Evolutionary conservation across 2,329 filamentous ascomycete species (phyloP).

Genomic region (Chrysoporthe austroafricana): DNA sequence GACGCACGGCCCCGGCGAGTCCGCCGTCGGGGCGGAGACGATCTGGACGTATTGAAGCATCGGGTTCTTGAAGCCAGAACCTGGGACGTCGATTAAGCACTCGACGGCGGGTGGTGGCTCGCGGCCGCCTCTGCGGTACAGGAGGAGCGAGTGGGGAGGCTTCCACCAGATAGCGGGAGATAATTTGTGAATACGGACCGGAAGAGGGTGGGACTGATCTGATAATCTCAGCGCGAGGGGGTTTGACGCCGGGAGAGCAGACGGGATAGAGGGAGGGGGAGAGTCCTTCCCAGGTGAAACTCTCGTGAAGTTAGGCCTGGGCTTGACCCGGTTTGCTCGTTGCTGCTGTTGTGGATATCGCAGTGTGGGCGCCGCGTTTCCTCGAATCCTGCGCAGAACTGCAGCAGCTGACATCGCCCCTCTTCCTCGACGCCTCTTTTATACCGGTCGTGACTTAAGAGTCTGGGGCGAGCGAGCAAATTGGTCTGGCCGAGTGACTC

Average conservation of each 20-base stretch:
- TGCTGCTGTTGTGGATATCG: not conserved
- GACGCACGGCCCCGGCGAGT: constrained; percentile 80
- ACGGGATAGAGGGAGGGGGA: not conserved
- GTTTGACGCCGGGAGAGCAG: not conserved
- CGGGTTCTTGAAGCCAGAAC: constrained; percentile 9
- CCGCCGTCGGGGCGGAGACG: constrained; percentile 80
- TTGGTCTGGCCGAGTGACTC: constrained; percentile 2
- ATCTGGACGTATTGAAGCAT: constrained; percentile 81
- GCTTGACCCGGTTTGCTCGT: not conserved
- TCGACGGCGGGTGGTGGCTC: constrained; percentile 4
- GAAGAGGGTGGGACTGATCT: not conserved
- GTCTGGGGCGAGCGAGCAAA: not conserved
- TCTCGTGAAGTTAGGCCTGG: not conserved
- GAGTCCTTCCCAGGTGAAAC: not conserved
- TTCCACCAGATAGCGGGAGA: not conserved
- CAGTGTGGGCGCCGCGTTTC: not conserved
- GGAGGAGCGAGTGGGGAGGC: constrained; percentile 9
- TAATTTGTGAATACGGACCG: constrained; percentile 1
- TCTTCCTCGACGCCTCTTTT: not conserved
- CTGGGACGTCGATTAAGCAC: constrained; percentile 10
- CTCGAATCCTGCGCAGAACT: not conserved
- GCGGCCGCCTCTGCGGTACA: not conserved
- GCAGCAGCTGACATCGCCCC: constrained; percentile 5
- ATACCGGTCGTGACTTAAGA: no score
- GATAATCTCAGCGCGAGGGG: constrained; percentile 1